Evolutionary conservation across 306 rosid genomes (phyloP), one percentile per base, ranked within the genome.

Genomic region (Rosa persica): DNA sequence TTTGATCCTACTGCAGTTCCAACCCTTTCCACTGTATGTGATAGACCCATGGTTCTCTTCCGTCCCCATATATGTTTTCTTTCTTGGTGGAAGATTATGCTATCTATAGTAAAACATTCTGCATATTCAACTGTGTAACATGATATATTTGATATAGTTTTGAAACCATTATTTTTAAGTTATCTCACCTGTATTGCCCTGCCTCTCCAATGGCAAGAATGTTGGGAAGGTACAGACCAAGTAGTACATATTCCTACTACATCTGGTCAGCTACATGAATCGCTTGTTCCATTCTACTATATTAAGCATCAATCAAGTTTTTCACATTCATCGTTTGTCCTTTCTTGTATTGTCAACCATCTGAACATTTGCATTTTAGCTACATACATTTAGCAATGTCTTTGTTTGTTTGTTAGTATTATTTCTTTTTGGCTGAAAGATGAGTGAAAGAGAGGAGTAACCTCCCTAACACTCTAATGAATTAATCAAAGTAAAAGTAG

Each of bases 1-100:
- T 93, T 91, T 81, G 92, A 94, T 87, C 97, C 96, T 19, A 88
- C 97, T 39, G 66, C 91, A 64, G 98, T 89, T 46, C 96, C 98
- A 79, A 88, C 93, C 76, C 89, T 94, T 83, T 85, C 89, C 40
- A 84, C 85, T 89, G 96, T 94, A 61, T 73, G 17, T 79, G 30
- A 39, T 70, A 13, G 15, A 46, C 10, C 60, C n/a, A 73, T 64
- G 34, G 22, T 70, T 70, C 47, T 82, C 46, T 79, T 39, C 46
- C 46, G 44, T 40, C 73, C 46, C 54, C 60, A 43, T 57, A 13
- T 22, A 51, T 79, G 49, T 78, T 62, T 25, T 15, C 70, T 12
- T 12, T 13, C 67, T 8, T 43, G 43, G 48, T 62, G 44, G 12
- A 8, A 16, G 30, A 64, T 48, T 67, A 38, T 51, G 55, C 44